Evolutionary conservation across 805 yeast genomes (phyloP).

Genomic region (Scheffersomyces lignosus): DNA sequence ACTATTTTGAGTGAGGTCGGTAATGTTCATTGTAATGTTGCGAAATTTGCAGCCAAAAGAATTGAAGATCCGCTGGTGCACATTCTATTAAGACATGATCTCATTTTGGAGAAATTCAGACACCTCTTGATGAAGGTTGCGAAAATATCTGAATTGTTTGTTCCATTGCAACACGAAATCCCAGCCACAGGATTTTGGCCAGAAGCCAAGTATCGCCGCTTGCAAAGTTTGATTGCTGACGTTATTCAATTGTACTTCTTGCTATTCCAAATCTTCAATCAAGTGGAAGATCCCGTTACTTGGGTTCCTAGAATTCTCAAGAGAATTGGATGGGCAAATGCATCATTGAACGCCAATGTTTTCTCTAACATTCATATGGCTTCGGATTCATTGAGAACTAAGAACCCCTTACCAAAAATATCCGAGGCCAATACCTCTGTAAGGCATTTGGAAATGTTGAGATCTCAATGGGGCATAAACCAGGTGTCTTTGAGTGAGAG

Average conservation of each 20-base stretch:
- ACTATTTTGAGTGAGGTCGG: slow-evolving; percentile 24
- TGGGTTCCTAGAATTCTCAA: slow-evolving; percentile 28
- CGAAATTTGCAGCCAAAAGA: slow-evolving; percentile 26
- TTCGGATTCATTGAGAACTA: slow-evolving; percentile 24
- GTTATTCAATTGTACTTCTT: slow-evolving; percentile 26
- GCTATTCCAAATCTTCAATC: slow-evolving; percentile 22
- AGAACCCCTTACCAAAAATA: slow-evolving; percentile 29
- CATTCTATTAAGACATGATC: slow-evolving; percentile 20
- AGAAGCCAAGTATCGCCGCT: slow-evolving; percentile 18
- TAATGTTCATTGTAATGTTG: slow-evolving; percentile 27
- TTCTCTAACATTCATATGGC: slow-evolving; percentile 32
- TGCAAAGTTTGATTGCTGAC: slow-evolving; percentile 24
- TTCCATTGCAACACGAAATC: slow-evolving; percentile 27
- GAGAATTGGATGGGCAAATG: slow-evolving; percentile 31
- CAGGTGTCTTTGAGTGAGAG: slow-evolving; percentile 19
- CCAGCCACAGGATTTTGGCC: slow-evolving; percentile 36
- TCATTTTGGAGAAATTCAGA: slow-evolving; percentile 19
- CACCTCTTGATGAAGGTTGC: slow-evolving; percentile 19
- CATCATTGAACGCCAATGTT: slow-evolving; percentile 26
- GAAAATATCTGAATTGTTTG: slow-evolving; percentile 19
- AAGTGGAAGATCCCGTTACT: slow-evolving; percentile 22
- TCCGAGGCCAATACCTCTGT: slow-evolving; percentile 30
- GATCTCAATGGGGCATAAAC: slow-evolving; percentile 28
- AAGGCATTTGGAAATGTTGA: slow-evolving; percentile 27
- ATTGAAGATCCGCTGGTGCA: slow-evolving; percentile 18